Conservation (phyloP, 2,329 filamentous ascomycete genomes). For the Dichotomopilus funicola region DNA sequence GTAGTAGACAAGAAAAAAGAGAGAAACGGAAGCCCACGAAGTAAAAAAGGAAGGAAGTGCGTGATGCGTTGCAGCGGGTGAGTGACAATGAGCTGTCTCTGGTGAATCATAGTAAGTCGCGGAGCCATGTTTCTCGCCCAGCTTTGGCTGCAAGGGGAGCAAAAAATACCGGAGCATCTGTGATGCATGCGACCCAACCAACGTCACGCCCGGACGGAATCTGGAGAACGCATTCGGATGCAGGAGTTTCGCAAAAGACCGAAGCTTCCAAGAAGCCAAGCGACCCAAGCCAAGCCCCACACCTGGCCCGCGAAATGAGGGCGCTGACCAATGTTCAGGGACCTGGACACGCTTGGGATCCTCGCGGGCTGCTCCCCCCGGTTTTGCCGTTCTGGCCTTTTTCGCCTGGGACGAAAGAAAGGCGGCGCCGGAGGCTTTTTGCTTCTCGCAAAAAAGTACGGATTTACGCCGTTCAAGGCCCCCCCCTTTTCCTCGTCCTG, state of each 20-base stretch:
- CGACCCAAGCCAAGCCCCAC: slow-evolving; percentile 13
- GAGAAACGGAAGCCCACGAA: no score
- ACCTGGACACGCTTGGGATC: slow-evolving; percentile 8
- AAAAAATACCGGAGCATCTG: neutral
- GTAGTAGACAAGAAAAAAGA: no score
- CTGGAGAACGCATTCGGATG: neutral
- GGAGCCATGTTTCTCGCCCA: no score
- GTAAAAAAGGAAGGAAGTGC: no score
- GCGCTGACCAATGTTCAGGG: slow-evolving; percentile 25
- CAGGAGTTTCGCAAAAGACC: slow-evolving; percentile 1
- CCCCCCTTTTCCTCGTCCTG: neutral
- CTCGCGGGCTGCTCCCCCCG: neutral
- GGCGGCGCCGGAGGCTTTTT: neutral
- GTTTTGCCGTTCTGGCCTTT: slow-evolving; percentile 13
- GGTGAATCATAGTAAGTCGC: no score
- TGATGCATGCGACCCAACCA: slow-evolving; percentile 3
- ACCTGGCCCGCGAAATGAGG: slow-evolving; percentile 21
- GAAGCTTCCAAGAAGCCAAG: slow-evolving; percentile 8
- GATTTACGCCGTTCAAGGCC: neutral
- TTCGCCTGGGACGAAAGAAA: neutral
- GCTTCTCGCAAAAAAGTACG: neutral
- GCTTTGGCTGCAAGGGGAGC: neutral
- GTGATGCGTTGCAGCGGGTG: no score
- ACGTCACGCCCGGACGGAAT: neutral
- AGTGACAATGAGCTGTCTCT: no score